Conservation (phyloP, 2,329 filamentous ascomycete species). For the Stagonosporopsis chrysanthemi region DNA sequence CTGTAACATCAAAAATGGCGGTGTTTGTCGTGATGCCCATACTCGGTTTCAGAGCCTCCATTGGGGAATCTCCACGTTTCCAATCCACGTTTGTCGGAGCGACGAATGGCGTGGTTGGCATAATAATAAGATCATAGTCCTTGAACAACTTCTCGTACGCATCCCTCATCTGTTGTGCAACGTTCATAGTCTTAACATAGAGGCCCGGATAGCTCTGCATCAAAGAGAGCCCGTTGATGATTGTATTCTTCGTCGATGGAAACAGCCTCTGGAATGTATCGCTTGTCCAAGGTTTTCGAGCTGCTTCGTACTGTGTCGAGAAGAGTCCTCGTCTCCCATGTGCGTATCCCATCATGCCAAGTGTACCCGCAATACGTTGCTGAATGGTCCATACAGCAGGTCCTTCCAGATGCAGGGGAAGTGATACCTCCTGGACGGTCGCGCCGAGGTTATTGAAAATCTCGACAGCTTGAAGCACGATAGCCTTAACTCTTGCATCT, state of each 20-base stretch:
- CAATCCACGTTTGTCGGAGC: constrained; percentile 32
- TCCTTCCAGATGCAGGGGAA: constrained; percentile 50
- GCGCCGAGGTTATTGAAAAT: constrained; percentile 54
- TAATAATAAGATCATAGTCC: constrained; percentile 51
- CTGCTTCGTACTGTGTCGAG: constrained; percentile 33
- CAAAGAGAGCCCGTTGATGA: constrained; percentile 53
- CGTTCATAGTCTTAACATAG: constrained; percentile 53
- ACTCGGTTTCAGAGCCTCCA: constrained; percentile 37
- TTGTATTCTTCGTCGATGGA: constrained; percentile 57
- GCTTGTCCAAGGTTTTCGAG: constrained; percentile 10
- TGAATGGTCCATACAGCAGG: constrained; percentile 50
- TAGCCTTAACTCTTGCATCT: constrained; percentile 49
- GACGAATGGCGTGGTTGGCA: constrained; percentile 49
- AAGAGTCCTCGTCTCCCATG: constrained; percentile 57
- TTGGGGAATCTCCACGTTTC: constrained; percentile 38
- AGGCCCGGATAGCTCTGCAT: constrained; percentile 49
- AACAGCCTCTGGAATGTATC: constrained; percentile 56
- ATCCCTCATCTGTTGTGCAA: constrained; percentile 50
- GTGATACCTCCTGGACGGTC: constrained; percentile 46
- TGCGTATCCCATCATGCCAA: constrained; percentile 29
- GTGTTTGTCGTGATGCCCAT: constrained; percentile 43
- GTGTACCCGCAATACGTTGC: constrained; percentile 12
- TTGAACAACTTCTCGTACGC: constrained; percentile 49
- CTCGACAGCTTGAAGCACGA: constrained; percentile 51
- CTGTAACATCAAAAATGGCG: constrained; percentile 41